Base-by-base conservation (phyloP, 768 basidiomycete species). In the Termitomyces sp. region DNA sequence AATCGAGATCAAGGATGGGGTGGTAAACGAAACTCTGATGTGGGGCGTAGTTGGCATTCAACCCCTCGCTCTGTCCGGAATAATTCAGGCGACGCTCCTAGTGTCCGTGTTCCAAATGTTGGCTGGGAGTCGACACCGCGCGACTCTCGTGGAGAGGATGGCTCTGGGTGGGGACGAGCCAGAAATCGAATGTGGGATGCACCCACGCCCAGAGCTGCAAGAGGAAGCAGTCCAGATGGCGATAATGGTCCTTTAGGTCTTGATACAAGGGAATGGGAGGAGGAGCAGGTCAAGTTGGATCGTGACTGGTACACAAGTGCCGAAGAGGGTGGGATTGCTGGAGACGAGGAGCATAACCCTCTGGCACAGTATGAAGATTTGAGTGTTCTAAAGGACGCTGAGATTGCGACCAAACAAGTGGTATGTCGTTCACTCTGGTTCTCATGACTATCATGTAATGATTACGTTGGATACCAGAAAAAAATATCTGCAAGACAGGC, bases 261-360 rank as follows among this genome's bases (percentile, higher is more conserved):
- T 33, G 91, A 95, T 70, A 80, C 84, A 48, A 81, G 91, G 54
- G 96, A 97, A 69, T 99, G 96, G 97, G 97, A 98, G 73, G 96
- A 98, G 68, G 97, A 98, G 72, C 94, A 97, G 72, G 82, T 94
- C 13, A 82, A 83, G 61, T 70, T 98, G 69, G 97, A 99, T 73
- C 81, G 97, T 32, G 95, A 98, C 69, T 99, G 97, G 97, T 99
- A 98, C 71, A 89, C 86, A 56, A 89, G 91, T 49, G 92, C 91
- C 24, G 96, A 95, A 69, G 94, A 94, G 62, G 92, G 90, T 22
- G 88, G 85, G 2, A 78, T 94, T 20, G 90, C 90, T 13, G 92
- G 90, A 12, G 92, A 97, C 65, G 94, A 94, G 57, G 94, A 94
- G 65, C 90, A 92, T 69, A 98, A 96, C 69, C 94, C 93, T 0